Base-by-base conservation (phyloP, 2,329 filamentous ascomycete species). In the Colletotrichum truncatum region DNA sequence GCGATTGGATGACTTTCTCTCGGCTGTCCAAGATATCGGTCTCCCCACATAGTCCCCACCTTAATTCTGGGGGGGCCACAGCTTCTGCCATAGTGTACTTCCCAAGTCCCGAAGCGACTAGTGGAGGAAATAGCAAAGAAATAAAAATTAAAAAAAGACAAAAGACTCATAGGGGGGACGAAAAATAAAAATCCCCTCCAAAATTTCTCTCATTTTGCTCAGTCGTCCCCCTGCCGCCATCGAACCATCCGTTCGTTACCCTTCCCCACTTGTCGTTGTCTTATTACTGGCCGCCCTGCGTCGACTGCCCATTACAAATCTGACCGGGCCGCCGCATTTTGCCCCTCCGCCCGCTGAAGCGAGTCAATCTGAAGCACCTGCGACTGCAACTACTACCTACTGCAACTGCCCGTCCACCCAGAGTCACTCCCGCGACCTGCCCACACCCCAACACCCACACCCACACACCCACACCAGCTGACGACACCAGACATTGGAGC, bases 271-370 rank as follows among this genome's bases (percentile, higher is more conserved):
- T 32, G 14, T 48, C 38, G 38, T n/a, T 32, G 55, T 11, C 32
- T 23, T 16, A 14, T 32, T 18, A 45, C 43, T 36, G 32, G 43
- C 11, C 56, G 55, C 34, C 56, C 38, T 57, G 56, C 25, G 55
- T 48, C 30, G 56, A 28, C 39, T 25, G 45, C 56, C 26, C 56
- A 32, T 64, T 64, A 64, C 62, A 64, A 61, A 64, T 64, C 61
- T 58, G 16, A 18, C 55, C 61, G 30, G 38, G 55, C 39, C 55
- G 61, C 61, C 55, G 55, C 46, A 64, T 60, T 64, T 63, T 45
- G 60, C 60, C 60, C 60, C 53, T 64, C 43, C 54, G 53, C 16
- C 43, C 34, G 36, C 43, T 43, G 43, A 58, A 41, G 52, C 52
- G 36, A 43, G 52, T 41, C 52, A 38, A 55, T 55, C 52, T 55